These are phyloP conservation scores for Ustilago sp. DNA, from an alignment of 1,284 basidiomycete genomes.

Conservation along the genomic window DNA sequence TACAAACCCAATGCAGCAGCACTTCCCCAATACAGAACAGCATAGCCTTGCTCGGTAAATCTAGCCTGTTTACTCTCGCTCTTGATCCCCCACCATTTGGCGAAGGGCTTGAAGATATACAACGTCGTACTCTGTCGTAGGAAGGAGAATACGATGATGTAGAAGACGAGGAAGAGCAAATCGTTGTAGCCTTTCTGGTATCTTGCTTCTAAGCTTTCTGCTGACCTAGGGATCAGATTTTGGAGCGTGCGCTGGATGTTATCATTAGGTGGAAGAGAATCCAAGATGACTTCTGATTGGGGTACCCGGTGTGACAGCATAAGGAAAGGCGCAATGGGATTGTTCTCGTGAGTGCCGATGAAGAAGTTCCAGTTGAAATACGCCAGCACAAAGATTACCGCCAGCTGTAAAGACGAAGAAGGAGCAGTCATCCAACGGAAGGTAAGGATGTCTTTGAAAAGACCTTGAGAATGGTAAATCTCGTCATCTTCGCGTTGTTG, in stretches of 20 bases:
- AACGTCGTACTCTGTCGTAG: conserved; percentile 83
- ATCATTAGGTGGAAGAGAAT: conserved; percentile 35
- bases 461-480: conserved; percentile 45
- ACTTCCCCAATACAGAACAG: conserved; percentile 65
- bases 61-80: conserved; percentile 60
- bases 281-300: conserved; percentile 73
- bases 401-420: conserved; percentile 70
- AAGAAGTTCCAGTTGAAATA: conserved; percentile 79
- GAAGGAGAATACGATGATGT: conserved; percentile 92
- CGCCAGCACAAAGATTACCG: conserved; percentile 79
- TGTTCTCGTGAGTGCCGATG: conserved; percentile 72
- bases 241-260: conserved; percentile 25
- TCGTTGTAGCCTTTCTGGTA: conserved; percentile 73
- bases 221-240: conserved; percentile 39
- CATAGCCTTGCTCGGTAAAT: conserved; percentile 68
- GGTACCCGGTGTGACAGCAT: conserved; percentile 78
- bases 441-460: conserved; percentile 49
- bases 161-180: conserved; percentile 83
- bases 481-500: conserved; percentile 36
- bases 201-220: conserved; percentile 40
- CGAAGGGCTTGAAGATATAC: conserved; percentile 79
- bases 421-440: conserved; percentile 66
- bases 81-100: conserved; percentile 70
- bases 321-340: conserved; percentile 82
- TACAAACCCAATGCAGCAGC: conserved; percentile 68